Base-by-base conservation (phyloP, 129 eudicot species). In the Escallonia herrerae region DNA sequence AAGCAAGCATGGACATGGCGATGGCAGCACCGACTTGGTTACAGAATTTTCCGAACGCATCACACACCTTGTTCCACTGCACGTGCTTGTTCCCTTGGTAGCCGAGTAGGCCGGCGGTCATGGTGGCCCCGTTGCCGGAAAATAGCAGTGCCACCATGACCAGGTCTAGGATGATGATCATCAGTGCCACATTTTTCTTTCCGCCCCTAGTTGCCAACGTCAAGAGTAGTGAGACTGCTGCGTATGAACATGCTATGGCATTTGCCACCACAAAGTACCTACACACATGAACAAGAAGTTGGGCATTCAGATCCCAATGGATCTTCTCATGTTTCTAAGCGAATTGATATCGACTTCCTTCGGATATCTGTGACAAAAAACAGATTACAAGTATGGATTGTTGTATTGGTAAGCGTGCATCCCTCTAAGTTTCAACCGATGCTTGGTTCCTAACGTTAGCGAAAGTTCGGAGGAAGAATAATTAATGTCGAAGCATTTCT, bases 181-280 rank as follows among this genome's bases (percentile, higher is more conserved):
- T 12, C 10, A 70, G 0, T 0, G 76, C 38, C 39, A 75, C 54
- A 11, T 73, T 71, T 62, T 69, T 81, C 58, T 57, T 76, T 56
- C 69, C 47, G 33, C 83, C 77, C 62, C 66, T 83, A 39, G 60
- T 76, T 65, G 74, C 81, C 47, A 87, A 40, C n/a, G 64, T 50
- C 3, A 91, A 48, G 54, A 80, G 40, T n/a, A 87, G 62, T 7
- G 95, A 75, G 7, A 87, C 2, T 13, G 73, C 68, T 37, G 84
- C 80, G 56, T 84, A 84, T 12, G 53, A 70, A 62, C 90, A 77
- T 55, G 86, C 90, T 52, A 84, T 70, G 5, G 81, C 79, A 73
- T 87, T 87, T 59, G 62, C 80, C 54, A 87, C 86, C 74, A 91
- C 83, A 62, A 91, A 87, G 70, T 72, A 91, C 82, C 95, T 91